Conservation (phyloP, 2,329 filamentous ascomycete species). For the Pseudovirgaria hyperparasitica region DNA sequence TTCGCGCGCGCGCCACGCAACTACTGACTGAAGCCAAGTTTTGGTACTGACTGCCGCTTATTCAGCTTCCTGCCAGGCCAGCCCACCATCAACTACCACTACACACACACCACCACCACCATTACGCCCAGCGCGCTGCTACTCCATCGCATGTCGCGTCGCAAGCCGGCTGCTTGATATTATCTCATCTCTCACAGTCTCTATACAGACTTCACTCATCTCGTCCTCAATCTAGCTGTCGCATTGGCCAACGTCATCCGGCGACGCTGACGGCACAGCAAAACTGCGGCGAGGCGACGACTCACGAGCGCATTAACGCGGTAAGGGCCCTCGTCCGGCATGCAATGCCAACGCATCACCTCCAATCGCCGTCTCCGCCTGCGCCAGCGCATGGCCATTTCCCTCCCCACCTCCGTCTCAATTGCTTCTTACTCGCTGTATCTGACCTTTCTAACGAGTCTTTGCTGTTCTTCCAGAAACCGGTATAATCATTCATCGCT, state of each 20-base stretch:
- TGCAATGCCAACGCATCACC: conserved; percentile 32
- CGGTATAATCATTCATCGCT: conserved; percentile 15
- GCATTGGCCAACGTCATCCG: conserved; percentile 4
- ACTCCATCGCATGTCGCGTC: conserved; percentile 1
- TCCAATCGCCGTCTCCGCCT: conserved; percentile 27
- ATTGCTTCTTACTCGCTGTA: conserved; percentile 21
- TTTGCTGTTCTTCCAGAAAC: conserved; percentile 15
- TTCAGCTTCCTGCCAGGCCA: neutral
- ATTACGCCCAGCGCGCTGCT: neutral
- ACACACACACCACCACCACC: neutral
- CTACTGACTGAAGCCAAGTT: conserved; percentile 2
- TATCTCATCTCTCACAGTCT: neutral
- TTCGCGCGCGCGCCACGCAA: conserved; percentile 1
- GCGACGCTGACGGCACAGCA: conserved; percentile 13
- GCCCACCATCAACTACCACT: neutral
- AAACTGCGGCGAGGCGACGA: conserved; percentile 20
- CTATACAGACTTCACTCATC: neutral
- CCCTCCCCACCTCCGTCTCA: conserved; percentile 18
- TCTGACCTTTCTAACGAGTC: conserved; percentile 19
- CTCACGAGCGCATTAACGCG: conserved; percentile 18
- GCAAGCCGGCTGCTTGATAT: neutral
- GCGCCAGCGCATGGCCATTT: conserved; percentile 23
- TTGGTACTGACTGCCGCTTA: conserved; percentile 2
- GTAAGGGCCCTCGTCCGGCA: conserved; percentile 20
- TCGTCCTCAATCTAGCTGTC: neutral